A percentile compares a stretch with the other conserved stretches of the same genome.
Evolutionary conservation across 208 protist genomes (phyloP).

Genomic region (Trichomonas gallinae): DNA sequence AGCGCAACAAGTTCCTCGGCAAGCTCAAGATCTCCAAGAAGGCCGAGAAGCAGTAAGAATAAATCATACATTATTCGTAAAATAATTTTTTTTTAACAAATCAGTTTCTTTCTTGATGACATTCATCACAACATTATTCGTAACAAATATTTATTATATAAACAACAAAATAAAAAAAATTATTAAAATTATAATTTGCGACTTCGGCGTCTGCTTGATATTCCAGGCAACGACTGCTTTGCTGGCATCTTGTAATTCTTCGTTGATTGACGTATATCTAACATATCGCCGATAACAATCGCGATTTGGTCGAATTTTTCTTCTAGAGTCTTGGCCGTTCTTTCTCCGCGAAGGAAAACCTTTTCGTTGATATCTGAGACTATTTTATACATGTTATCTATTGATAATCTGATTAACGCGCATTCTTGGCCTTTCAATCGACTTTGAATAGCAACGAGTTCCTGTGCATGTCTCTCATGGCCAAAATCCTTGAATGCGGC

Average conservation of each 20-base stretch:
- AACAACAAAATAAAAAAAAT: too few species aligned
- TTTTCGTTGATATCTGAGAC: not conserved
- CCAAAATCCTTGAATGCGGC: not conserved
- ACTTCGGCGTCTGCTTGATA: not conserved
- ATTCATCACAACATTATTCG: too few species aligned
- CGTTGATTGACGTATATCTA: not conserved
- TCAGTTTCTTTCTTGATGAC: too few species aligned
- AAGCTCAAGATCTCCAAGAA: constrained; percentile 52
- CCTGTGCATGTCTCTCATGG: not conserved
- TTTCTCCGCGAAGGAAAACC: not conserved
- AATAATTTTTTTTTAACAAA: too few species aligned
- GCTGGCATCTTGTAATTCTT: not conserved
- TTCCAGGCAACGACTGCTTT: not conserved
- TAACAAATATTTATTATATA: too few species aligned
- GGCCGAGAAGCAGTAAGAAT: not conserved
- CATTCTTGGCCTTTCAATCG: not conserved
- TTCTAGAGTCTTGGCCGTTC: not conserved
- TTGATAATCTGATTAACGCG: not conserved
- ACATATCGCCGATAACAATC: not conserved
- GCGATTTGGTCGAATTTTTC: not conserved
- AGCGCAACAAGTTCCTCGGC: constrained; percentile 84
- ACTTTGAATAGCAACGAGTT: not conserved
- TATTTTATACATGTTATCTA: not conserved
- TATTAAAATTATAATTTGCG: not conserved
- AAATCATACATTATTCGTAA: too few species aligned